Evolutionary conservation across 108 stramenopile genomes (phyloP), one percentile per base, ranked within the genome.

Genomic region (Aurantiochytrium sp.): DNA sequence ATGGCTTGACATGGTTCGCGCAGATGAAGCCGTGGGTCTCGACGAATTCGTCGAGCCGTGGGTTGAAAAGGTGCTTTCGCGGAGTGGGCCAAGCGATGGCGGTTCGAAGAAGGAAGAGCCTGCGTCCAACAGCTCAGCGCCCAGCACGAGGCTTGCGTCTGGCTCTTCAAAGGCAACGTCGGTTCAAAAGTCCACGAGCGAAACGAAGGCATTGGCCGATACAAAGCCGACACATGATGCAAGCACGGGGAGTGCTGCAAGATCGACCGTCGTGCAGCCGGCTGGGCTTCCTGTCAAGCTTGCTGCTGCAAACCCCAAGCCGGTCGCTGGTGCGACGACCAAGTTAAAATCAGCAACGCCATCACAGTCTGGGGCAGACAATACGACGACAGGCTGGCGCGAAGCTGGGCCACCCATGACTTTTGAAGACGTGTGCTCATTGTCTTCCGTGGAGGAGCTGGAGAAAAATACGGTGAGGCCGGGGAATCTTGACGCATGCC

Each of bases 21-120:
- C 96, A 8, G 97, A 98, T 91, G 97, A 98, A 92, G 97, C 94
- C 4, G 95, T 95, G 5, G 96, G 96, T 4, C 90, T 98, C 58
- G 96, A 97, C 72, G 94, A 95, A 16, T 93, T 93, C 18, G 97
- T 98, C 35, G 96, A 98, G 72, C 95, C 94, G 5, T 98, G 96
- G 96, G 60, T 72, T 10, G 76, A 43, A 12, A 88, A 59, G 44
- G 88, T 96, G 18, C 53, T 21, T 23, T 8, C 25, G 42, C 64
- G 64, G 25, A 23, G 55, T 16, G 55, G 55, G 55, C 55, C 55
- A 35, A 35, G 35, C 35, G 35, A 35, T 2, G 35, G 35, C 35
- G 35, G 35, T 35, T 35, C 35, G 0, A 35, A 35, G 35, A 35
- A 35, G 35, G 35, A 35, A 35, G 35, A 35, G 35, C 35, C 35